Base-by-base conservation (phyloP, 305 asterid species). In the Solanum hybrid region DNA sequence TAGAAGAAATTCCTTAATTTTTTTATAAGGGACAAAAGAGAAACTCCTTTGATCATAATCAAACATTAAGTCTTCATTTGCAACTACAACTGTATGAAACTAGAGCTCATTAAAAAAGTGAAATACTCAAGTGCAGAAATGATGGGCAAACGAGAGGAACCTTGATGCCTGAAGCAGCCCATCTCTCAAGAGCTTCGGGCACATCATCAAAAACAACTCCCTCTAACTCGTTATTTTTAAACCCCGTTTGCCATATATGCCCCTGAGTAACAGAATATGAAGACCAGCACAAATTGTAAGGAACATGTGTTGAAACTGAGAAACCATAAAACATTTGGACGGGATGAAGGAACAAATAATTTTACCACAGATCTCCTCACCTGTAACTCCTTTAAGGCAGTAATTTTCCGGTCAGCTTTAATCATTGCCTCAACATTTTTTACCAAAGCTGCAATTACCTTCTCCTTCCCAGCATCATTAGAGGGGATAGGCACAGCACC, bases 351-450 rank as follows among this genome's bases (percentile, higher is more conserved):
- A 3, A 3, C 56, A 88, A 42, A 20, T 42, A 76, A 88, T 35
- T 34, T 42, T 42, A 76, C 24, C 20, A 14, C 73, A 24, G 29
- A 40, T 64, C 29, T 66, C n/a, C 93, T 90, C 91, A 95, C 99
- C 92, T 98, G 99, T 91, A 97, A 91, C 91, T 96, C 95, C 90
- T 98, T 98, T 91, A 98, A 92, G 90, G 99, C 92, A 88, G 98
- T 97, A 91, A 98, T 95, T 90, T 98, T 98, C 86, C 99, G 91
- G 94, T 98, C 99, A 78, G 99, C 96, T 92, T 95, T 93, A 73
- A 97, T 98, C 99, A 98, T 98, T 35, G 96, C 98, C 89, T 90
- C 95, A 81, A 97, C 99, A 77, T 97, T 98, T 60, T 98, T 90
- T 27, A 96, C 98, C 92, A 97, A 77, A 86, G 98, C 98, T 31